Evolutionary conservation across 2,329 filamentous ascomycete genomes (phyloP).

Genomic region (Chrysoporthe puriensis): DNA sequence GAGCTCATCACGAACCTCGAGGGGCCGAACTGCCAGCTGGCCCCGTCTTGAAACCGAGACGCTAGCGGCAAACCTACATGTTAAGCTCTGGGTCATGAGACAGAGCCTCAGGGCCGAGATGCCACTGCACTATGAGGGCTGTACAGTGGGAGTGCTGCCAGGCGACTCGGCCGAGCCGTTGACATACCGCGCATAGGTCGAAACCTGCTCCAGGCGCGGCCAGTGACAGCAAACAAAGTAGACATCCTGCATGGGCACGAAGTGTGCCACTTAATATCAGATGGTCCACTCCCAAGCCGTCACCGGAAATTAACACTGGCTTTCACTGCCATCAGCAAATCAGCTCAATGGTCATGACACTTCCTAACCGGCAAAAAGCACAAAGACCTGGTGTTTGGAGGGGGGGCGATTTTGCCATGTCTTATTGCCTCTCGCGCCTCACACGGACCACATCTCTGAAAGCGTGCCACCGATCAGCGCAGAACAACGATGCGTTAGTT

Average conservation of each 20-base stretch:
- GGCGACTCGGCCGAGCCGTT: not conserved
- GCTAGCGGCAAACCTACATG: conserved; percentile 17
- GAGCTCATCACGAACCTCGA: conserved; percentile 1
- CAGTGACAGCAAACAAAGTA: not conserved
- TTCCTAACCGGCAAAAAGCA: not conserved
- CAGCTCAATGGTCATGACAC: not conserved
- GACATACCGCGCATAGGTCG: not conserved
- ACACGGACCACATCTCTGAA: not conserved
- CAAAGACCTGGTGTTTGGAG: too few species aligned
- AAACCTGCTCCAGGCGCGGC: not conserved
- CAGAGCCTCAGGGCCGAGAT: conserved; percentile 27
- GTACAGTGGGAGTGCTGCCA: not conserved
- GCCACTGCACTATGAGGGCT: conserved; percentile 4
- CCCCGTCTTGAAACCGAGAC: not conserved
- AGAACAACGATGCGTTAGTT: not conserved
- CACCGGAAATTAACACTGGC: conserved; percentile 7
- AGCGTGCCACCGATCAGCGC: not conserved
- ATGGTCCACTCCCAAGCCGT: conserved; percentile 19
- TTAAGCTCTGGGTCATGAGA: conserved; percentile 22
- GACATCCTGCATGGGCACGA: conserved; percentile 6
- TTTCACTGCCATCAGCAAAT: not conserved
- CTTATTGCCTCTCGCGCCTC: not conserved
- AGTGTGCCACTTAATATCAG: conserved; percentile 23
- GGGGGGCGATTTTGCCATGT: not conserved
- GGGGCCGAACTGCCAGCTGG: conserved; percentile 2